Conservation (phyloP, 345 rosid species). For the Ceriops tagal region DNA sequence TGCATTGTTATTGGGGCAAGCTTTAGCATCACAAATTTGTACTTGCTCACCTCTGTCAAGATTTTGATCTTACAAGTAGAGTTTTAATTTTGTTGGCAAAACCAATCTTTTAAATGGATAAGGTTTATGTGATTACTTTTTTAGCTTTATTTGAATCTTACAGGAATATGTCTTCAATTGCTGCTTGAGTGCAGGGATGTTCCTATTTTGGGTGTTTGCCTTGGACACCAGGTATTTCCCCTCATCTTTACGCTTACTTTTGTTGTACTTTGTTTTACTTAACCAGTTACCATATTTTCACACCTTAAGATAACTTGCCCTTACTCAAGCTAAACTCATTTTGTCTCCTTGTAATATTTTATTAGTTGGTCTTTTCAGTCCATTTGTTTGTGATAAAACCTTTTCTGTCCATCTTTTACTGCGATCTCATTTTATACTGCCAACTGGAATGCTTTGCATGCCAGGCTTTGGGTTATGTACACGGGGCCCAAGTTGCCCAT, state of each 20-base stretch:
- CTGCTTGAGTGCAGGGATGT: constrained; percentile 77
- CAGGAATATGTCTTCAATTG: constrained; percentile 86
- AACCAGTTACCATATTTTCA: background rate
- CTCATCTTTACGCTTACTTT: background rate
- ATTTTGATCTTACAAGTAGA: constrained; percentile 7
- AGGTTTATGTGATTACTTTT: constrained; percentile 21
- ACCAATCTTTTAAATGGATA: background rate
- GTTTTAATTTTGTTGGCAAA: constrained; percentile 5
- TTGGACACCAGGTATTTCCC: constrained; percentile 83
- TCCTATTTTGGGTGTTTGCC: constrained; percentile 90
- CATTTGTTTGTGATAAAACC: too few relatives aligned
- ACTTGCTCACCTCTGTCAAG: background rate
- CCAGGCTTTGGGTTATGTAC: constrained; percentile 90
- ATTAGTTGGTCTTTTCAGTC: background rate
- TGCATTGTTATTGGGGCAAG: too few relatives aligned
- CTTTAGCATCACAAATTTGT: too few relatives aligned
- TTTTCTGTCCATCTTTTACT: background rate
- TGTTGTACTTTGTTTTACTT: background rate
- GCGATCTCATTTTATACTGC: background rate
- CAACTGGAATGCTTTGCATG: constrained; percentile 20
- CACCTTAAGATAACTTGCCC: background rate
- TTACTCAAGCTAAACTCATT: background rate
- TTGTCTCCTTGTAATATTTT: background rate
- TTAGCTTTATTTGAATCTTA: constrained; percentile 27
- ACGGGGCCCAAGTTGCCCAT: constrained; percentile 81